Evolutionary conservation across 2,329 filamentous ascomycete species (phyloP).

Genomic region (Fusarium sp.): DNA sequence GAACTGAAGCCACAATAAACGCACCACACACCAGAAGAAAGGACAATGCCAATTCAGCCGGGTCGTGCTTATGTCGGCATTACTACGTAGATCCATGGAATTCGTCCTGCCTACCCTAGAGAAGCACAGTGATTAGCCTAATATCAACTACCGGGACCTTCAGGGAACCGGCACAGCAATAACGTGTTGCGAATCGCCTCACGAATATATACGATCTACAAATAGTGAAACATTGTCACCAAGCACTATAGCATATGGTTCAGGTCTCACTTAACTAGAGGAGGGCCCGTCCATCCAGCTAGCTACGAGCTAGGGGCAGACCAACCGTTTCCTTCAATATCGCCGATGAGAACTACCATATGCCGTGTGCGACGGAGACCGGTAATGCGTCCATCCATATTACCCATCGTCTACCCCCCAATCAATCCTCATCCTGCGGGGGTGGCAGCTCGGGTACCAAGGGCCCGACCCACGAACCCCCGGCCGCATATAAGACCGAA

Average conservation of each 20-base stretch:
- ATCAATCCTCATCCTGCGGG: conserved; percentile 25
- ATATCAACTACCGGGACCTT: background rate
- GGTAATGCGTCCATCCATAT: background rate
- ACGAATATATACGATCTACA: background rate
- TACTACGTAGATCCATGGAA: background rate
- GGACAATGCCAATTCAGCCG: background rate
- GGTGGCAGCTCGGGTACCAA: conserved; percentile 10
- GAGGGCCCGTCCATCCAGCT: background rate
- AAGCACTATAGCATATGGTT: background rate
- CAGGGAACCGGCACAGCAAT: background rate
- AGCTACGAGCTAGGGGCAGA: background rate
- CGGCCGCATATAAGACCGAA: background rate
- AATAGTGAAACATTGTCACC: background rate
- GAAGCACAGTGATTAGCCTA: background rate
- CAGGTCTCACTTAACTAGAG: background rate
- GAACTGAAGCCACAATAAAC: too few relatives aligned
- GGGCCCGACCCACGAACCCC: conserved; percentile 1
- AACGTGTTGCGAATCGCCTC: background rate
- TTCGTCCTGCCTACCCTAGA: background rate
- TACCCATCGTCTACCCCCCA: conserved; percentile 11
- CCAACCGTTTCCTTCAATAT: background rate
- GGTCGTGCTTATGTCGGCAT: background rate
- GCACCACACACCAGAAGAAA: background rate
- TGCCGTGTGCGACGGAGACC: background rate
- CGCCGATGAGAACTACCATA: background rate